A percentile compares a stretch with the other conserved stretches of the same genome.
Evolutionary conservation across 805 yeast species (phyloP).

Genomic region (Nakazawaea laoshanensis): DNA sequence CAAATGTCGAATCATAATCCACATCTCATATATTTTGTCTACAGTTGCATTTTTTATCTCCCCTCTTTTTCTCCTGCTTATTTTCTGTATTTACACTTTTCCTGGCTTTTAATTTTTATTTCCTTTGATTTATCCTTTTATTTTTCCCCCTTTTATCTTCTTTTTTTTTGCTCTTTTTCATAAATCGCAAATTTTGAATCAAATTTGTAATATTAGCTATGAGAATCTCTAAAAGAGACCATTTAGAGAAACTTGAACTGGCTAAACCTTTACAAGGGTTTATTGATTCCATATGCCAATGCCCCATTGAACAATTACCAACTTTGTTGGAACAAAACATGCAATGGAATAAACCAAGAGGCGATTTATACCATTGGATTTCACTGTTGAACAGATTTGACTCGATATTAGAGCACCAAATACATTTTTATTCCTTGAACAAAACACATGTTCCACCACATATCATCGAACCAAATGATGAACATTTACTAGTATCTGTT

Average conservation of each 20-base stretch:
- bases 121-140: too few relatives aligned
- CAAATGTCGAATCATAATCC: too few relatives aligned
- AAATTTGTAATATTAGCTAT: conserved; percentile 12
- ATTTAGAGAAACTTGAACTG: conserved; percentile 21
- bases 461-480: conserved; percentile 38
- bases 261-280: conserved; percentile 22
- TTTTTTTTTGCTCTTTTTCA: too few relatives aligned
- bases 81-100: too few relatives aligned
- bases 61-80: too few relatives aligned
- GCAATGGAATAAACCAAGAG: conserved; percentile 30
- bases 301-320: conserved; percentile 21
- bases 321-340: conserved; percentile 14
- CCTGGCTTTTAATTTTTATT: too few relatives aligned
- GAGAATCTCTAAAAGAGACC: conserved; percentile 25
- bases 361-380: conserved; percentile 67
- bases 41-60: too few relatives aligned
- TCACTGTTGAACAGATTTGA: conserved; percentile 72
- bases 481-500: conserved; percentile 36
- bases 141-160: too few relatives aligned
- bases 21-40: too few relatives aligned
- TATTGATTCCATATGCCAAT: conserved; percentile 21
- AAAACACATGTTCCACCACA: conserved; percentile 37
- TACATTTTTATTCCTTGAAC: conserved; percentile 44
- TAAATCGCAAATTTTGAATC: too few relatives aligned
- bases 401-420: conserved; percentile 44